Evolutionary conservation across 2,329 filamentous ascomycete species (phyloP).

Genomic region (Colletotrichum tropicicola): DNA sequence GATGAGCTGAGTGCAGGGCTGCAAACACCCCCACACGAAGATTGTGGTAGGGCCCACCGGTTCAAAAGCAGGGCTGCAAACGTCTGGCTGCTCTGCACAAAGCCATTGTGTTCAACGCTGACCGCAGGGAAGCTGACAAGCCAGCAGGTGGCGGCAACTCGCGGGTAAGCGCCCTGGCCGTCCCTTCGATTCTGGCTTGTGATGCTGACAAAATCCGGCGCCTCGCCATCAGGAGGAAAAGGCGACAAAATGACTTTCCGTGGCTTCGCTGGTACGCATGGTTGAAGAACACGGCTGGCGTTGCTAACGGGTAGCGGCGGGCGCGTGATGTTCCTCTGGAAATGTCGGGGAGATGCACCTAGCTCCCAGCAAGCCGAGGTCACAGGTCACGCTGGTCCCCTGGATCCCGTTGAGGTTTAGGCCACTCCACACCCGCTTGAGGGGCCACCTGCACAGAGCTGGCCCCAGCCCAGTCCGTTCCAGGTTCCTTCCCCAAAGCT

Average conservation of each 20-base stretch:
- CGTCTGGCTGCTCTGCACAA: too few relatives aligned
- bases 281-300: neutral
- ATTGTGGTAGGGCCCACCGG: too few relatives aligned
- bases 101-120: neutral
- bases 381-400: neutral
- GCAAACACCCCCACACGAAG: too few relatives aligned
- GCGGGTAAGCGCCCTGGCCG: too few relatives aligned
- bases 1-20: neutral
- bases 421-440: neutral
- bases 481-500: neutral
- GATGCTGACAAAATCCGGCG: too few relatives aligned
- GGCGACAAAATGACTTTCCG: too few relatives aligned
- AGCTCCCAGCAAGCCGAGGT: conserved; percentile 8
- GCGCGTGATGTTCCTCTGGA: too few relatives aligned
- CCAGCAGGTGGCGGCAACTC: neutral
- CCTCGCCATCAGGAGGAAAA: too few relatives aligned
- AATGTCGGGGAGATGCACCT: too few relatives aligned
- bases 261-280: neutral
- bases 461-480: conserved; percentile 4
- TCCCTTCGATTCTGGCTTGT: too few relatives aligned
- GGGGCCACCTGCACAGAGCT: neutral
- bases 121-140: neutral
- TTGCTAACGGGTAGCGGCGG: too few relatives aligned
- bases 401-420: neutral
- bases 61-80: too few relatives aligned